Conservation (phyloP, 2,329 filamentous ascomycete genomes). For the Hirsutella thompsonii region DNA sequence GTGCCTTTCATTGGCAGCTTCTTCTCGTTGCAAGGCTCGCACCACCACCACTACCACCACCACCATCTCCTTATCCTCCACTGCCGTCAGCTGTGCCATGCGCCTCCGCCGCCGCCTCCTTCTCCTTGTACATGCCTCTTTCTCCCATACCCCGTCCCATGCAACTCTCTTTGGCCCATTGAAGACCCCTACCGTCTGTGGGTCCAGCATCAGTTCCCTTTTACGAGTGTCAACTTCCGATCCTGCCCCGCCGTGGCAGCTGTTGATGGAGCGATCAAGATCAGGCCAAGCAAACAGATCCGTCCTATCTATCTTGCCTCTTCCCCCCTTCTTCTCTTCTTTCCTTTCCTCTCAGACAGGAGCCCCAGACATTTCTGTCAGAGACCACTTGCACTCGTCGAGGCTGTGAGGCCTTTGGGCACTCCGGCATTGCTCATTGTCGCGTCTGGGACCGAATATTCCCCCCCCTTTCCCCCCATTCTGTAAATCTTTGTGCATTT, state of each 20-base stretch:
- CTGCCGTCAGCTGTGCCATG: background rate
- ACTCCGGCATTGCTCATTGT: background rate
- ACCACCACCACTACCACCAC: constrained; percentile 3
- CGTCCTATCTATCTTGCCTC: background rate
- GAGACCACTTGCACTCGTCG: background rate
- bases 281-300: constrained; percentile 2
- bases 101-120: background rate
- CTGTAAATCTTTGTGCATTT: constrained; percentile 2
- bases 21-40: constrained; percentile 5
- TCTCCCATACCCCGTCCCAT: background rate
- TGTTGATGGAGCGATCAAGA: constrained; percentile 1
- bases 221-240: constrained; percentile 2
- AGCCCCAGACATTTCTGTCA: background rate
- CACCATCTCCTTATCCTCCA: constrained; percentile 2
- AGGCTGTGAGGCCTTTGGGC: background rate
- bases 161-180: constrained; percentile 1
- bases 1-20: constrained; percentile 9
- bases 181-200: constrained; percentile 2
- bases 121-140: background rate
- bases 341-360: background rate
- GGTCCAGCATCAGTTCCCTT: background rate
- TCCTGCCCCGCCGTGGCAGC: constrained; percentile 1
- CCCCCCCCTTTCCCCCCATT: background rate
- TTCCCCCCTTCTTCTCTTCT: background rate
- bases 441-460: background rate